A percentile compares a stretch with the other conserved stretches of the same genome.
Evolutionary conservation across 2,329 filamentous ascomycete genomes (phyloP).

Genomic region (Fusarium subglutinans): DNA sequence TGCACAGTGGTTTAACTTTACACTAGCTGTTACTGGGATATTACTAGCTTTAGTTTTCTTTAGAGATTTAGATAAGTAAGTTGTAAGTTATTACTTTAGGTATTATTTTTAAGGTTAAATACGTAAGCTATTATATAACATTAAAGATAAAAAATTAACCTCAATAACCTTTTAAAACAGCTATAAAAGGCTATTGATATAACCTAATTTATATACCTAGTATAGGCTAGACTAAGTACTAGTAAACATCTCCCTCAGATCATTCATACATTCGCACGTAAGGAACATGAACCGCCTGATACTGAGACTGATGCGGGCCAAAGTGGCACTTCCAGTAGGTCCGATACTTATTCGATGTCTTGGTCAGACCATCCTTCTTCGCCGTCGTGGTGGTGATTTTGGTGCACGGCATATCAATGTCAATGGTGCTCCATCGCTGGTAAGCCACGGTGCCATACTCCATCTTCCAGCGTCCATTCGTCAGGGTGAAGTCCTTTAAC

Average conservation of each 20-base stretch:
- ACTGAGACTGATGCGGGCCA: not conserved
- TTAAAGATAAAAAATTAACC: too few relatives aligned
- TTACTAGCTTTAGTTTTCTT: not conserved
- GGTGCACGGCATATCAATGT: not conserved
- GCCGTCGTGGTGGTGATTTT: not conserved
- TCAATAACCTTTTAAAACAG: not conserved
- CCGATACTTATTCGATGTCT: not conserved
- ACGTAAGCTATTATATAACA: too few relatives aligned
- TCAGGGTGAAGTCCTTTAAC: not conserved
- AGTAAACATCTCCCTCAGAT: not conserved
- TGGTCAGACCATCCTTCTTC: not conserved
- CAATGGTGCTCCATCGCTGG: not conserved
- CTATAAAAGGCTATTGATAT: not conserved
- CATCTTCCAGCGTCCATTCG: not conserved
- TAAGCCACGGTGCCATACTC: not conserved
- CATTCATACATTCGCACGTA: not conserved
- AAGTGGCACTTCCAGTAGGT: not conserved
- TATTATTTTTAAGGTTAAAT: not conserved
- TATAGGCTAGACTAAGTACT: too few relatives aligned
- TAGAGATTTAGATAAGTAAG: not conserved
- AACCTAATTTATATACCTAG: too few relatives aligned
- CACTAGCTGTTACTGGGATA: not conserved
- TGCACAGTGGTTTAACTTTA: not conserved
- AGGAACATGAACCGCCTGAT: not conserved
- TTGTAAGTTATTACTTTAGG: too few relatives aligned